These are phyloP conservation scores for Yamadazyma oceani DNA, from an alignment of 1,139 yeast genomes.

Conservation along the genomic window DNA sequence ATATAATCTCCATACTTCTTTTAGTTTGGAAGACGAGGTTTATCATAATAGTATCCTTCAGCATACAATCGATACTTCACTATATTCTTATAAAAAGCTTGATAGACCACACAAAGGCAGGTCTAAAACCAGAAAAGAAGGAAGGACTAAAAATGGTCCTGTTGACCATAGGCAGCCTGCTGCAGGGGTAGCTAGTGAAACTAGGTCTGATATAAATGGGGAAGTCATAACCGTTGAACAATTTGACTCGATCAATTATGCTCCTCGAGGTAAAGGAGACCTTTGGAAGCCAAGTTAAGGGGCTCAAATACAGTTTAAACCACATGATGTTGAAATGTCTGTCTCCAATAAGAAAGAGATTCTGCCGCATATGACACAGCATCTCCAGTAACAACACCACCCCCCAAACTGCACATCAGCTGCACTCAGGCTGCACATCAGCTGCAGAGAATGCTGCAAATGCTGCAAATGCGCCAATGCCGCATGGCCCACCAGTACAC, in stretches of 20 bases:
- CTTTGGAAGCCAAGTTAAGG: constrained; percentile 47
- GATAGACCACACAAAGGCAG: constrained; percentile 2
- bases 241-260: constrained; percentile 48
- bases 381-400: too few relatives aligned
- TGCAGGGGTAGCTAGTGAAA: constrained; percentile 21
- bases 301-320: background rate
- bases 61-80: constrained; percentile 39
- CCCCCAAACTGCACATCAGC: too few relatives aligned
- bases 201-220: constrained; percentile 20
- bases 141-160: too few relatives aligned
- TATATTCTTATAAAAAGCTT: constrained; percentile 24
- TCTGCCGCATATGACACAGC: too few relatives aligned
- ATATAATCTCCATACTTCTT: constrained; percentile 31
- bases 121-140: background rate
- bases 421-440: too few relatives aligned
- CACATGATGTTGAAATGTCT: background rate
- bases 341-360: too few relatives aligned
- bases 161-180: too few relatives aligned
- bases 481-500: too few relatives aligned
- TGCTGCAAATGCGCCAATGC: too few relatives aligned
- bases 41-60: constrained; percentile 30
- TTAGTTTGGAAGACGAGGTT: constrained; percentile 24
- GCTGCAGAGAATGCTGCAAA: too few relatives aligned
- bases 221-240: constrained; percentile 37
- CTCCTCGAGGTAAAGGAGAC: constrained; percentile 54